phyloP scores from a whole-genome alignment of 352 stramenopile genomes.

The Globisporangium cylindrosporum region DNA sequence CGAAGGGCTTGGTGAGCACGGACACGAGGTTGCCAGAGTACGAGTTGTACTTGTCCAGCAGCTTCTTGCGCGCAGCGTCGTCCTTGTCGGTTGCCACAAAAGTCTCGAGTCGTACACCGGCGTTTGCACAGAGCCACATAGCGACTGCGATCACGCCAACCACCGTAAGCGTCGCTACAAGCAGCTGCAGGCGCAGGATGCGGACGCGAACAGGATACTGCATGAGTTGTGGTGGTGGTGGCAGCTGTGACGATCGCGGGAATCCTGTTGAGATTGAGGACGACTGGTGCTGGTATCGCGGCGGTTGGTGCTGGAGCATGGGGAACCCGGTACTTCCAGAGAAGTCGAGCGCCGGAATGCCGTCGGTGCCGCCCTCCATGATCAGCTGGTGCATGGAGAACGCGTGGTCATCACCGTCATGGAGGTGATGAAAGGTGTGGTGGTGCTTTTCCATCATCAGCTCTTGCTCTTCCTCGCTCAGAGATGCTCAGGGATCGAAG shows the following conservation, averaged over 20 bases:
- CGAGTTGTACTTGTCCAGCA: slow-evolving; percentile 28
- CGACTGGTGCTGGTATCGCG: not conserved
- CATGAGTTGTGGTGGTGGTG: not conserved
- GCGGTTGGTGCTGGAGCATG: not conserved
- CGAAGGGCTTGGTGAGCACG: slow-evolving; percentile 19
- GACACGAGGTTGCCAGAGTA: slow-evolving; percentile 21
- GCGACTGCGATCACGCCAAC: not conserved
- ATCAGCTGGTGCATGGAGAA: not conserved
- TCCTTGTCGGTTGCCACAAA: slow-evolving; percentile 13
- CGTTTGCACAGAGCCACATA: slow-evolving; percentile 3
- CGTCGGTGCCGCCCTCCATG: not conserved
- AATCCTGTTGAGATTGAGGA: not conserved
- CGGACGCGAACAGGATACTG: slow-evolving; percentile 2
- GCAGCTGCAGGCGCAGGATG: not conserved
- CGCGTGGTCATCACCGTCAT: not conserved
- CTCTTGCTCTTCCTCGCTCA: not conserved
- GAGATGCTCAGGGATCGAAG: not conserved
- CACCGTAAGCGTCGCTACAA: not conserved
- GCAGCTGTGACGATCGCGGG: not conserved
- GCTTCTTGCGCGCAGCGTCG: slow-evolving; percentile 12
- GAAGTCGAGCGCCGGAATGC: not conserved
- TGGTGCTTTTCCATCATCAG: not conserved
- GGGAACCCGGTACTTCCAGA: not conserved
- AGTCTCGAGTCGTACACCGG: slow-evolving; percentile 14
- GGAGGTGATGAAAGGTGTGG: not conserved